phyloP scores from a whole-genome alignment of 148 eudicot genomes.

The Nepenthes gracilis region DNA sequence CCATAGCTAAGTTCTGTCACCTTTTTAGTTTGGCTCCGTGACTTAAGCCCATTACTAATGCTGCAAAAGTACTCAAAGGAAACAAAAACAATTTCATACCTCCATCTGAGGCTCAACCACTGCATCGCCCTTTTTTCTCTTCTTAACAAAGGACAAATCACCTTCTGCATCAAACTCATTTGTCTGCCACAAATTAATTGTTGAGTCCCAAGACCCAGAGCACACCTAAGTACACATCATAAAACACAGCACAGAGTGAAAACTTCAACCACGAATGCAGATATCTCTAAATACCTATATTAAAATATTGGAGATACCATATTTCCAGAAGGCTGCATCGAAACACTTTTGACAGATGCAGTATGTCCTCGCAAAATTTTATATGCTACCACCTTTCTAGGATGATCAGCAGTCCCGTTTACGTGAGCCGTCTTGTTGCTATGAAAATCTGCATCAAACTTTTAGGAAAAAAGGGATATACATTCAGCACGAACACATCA shows the following conservation, averaged over 20 bases:
- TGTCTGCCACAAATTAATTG: conserved; percentile 75
- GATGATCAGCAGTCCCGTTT: conserved; percentile 19
- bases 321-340: conserved; percentile 60
- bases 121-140: conserved; percentile 52
- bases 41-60: background rate
- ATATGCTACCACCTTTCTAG: conserved; percentile 42
- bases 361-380: conserved; percentile 75
- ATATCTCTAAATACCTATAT: background rate
- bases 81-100: conserved; percentile 26
- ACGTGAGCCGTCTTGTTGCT: background rate
- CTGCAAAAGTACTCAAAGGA: background rate
- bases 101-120: conserved; percentile 46
- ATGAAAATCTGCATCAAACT: conserved; percentile 37
- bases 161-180: conserved; percentile 42
- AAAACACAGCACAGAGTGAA: conserved; percentile 3
- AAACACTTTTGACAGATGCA: conserved; percentile 71
- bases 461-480: conserved; percentile 4
- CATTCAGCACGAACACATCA: background rate
- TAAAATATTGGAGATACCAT: conserved; percentile 35
- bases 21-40: no score
- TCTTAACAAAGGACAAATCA: conserved; percentile 52
- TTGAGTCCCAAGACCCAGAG: conserved; percentile 93
- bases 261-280: background rate
- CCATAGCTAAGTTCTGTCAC: no score
- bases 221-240: conserved; percentile 46